Evolutionary conservation across 306 rosid genomes (phyloP), one percentile per base, ranked within the genome.

Genomic region (Quercus glauca): DNA sequence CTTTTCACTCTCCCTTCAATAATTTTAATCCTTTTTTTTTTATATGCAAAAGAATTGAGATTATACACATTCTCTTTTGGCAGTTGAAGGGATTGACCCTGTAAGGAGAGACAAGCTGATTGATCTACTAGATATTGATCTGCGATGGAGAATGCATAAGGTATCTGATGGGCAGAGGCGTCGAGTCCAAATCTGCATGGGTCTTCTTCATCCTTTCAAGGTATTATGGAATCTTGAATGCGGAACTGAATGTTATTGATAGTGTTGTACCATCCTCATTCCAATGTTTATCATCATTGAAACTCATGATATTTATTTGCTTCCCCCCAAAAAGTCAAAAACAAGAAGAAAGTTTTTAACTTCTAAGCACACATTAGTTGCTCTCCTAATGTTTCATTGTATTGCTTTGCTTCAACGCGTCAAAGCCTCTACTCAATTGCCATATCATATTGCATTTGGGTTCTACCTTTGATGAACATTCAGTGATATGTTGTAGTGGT

Each of bases 121-220:
- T 75, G 98, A 92, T 58, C 83, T 95, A 71, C 99, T 92, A 84
- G 99, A 92, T 80, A 95, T 95, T 60, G 91, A 95, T 84, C 85
- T 95, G 75, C 88, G 78, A 67, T 95, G 99, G 99, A 87, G 93
- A 84, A 95, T 95, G 99, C 99, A 95, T 77, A 95, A 95, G 85
- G 98, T 95, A 72, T 95, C 99, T 11, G 97, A 95, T 77, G 99
- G 99, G 81, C 99, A 95, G 88, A 88, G 98, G 64, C 97, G 97
- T 71, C 86, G 98, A 78, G 99, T 92, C 74, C 99, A 95, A 88
- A 95, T 95, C 80, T 95, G 99, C 85, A 92, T 95, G 87, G 97
- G 99, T 73, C 95, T 95, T 79, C 94, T 95, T 76, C 93, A 91
- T 84, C 99, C 99, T 59, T 95, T 84, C 64, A 95, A 95, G 99